Evolutionary conservation across 176 grass and related monocot species (phyloP), one percentile per base, ranked within the genome.

Genomic region (Chloris gayana): DNA sequence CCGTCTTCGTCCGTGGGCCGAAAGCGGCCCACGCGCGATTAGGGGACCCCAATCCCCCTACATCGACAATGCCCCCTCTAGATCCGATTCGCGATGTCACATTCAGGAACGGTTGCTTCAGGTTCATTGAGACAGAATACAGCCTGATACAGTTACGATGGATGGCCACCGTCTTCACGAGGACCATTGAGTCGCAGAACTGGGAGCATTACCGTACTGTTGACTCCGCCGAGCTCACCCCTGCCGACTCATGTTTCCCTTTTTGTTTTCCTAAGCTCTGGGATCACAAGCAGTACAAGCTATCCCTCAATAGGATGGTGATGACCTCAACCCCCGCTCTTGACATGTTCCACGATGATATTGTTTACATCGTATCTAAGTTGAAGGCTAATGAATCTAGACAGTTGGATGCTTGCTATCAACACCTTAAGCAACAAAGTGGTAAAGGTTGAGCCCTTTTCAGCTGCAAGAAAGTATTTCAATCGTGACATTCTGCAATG

Each of bases 301-400:
- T 21, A 7, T 4, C 22, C 12, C 14, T 72, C 24, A 72, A 31
- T 25, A 72, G 2, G 12, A 39, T 39, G 34, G 0, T 22, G 13
- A 53, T 29, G 2, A 50, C 3, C 2, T 34, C 29, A 2, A 9
- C 9, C 9, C 29, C 29, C 3, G 34, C 17, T 0, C 70, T 73
- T 6, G 34, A 39, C 37, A 25, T 7, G 15, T 34, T 44, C 15
- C 0, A 44, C 0, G 74, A 76, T 1, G 7, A 21, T 62, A 21
- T 72, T 30, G 6, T 72, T 5, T 72, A 50, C 69, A 72, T 72
- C 44, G 31, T 72, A 26, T 8, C 13, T 54, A 75, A 75, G 73
- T 1, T 27, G 33, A 60, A 27, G 0, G 31, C 1, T 17, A 0
- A 29, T 3, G 56, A 29, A 29, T 37, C 4, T 37, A 0, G 3